Conservation (phyloP, 169 alveolate genomes). For the Plasmodium blacklocki region DNA sequence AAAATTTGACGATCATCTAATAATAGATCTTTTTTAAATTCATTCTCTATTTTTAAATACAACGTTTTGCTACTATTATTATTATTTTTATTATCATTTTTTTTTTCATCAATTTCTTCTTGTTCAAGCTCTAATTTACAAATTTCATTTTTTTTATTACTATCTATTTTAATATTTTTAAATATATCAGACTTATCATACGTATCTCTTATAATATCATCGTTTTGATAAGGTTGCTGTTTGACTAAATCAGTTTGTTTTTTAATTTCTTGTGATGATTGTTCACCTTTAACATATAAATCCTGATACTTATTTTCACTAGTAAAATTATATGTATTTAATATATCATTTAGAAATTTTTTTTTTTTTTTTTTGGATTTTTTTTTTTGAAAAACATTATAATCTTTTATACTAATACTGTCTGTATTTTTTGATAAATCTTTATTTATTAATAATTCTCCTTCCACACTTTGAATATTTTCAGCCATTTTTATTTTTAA, state of each 20-base stretch:
- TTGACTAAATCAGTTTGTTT: background rate
- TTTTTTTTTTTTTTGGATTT: constrained; percentile 47
- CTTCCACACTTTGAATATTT: constrained; percentile 74
- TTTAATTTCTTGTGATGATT: background rate
- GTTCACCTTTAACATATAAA: constrained; percentile 10
- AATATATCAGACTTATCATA: background rate
- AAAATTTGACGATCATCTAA: constrained; percentile 48
- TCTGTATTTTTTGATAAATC: constrained; percentile 32
- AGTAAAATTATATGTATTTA: constrained; percentile 18
- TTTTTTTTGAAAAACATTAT: constrained; percentile 44
- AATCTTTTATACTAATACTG: constrained; percentile 24
- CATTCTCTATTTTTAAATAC: constrained; percentile 15
- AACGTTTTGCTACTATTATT: background rate
- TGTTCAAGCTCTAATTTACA: background rate
- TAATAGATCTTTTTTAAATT: constrained; percentile 36
- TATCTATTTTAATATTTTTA: background rate
- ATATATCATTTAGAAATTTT: constrained; percentile 33
- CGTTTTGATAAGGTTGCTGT: background rate
- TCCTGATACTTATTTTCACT: background rate
- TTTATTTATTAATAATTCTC: constrained; percentile 54
- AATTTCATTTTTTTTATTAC: background rate
- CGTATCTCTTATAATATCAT: background rate
- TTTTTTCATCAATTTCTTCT: background rate
- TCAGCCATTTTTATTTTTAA: constrained; percentile 82
- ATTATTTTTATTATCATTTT: background rate